Evolutionary conservation across 805 yeast genomes (phyloP), one percentile per base, ranked within the genome.

Genomic region (Saccharomycopsis olivae): DNA sequence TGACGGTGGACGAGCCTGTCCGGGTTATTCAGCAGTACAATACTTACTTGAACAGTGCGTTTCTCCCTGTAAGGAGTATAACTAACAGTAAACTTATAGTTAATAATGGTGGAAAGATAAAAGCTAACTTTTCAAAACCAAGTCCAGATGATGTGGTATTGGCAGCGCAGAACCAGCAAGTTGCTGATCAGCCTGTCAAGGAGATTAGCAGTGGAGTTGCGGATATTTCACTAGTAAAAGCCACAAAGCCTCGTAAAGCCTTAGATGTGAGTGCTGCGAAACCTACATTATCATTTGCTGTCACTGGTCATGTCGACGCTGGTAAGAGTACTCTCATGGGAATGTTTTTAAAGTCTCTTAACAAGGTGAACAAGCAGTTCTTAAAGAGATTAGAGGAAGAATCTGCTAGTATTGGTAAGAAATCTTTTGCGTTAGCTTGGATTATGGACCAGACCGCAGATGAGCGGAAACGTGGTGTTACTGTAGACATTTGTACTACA

Each of bases 251-350:
- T 0, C 62, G 64, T 45, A 59, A 61, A 43, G 60, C 64, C 37
- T 53, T 72, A 9, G 66, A 75, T 49, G 38, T 75, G 4, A 55
- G 51, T 11, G 45, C 47, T 4, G 40, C 48, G 39, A 76, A 75
- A 49, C 81, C 83, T 2, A 69, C 65, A 40, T 59, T 77, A 36
- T 71, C 81, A n/a, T 80, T 80, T 51, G 87, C 82, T 25, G 86
- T 83, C 3, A 79, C 83, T 49, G 92, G 94, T 9, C 94, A 83
- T 56, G 89, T 83, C 5, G 94, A 83, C 57, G 84, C 89, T 0
- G 94, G 94, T 13, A 83, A 83, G 52, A 78, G 87, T 2, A 83
- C 94, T 1, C 63, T 83, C 37, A 73, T 82, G 72, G 94, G 94
- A 5, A 59, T 92, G 35, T 55, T 83, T 29, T 56, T 83, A 30